Evolutionary conservation across 495 filamentous ascomycete genomes (phyloP), one percentile per base, ranked within the genome.

Genomic region (Aspergillus coremiiformis): DNA sequence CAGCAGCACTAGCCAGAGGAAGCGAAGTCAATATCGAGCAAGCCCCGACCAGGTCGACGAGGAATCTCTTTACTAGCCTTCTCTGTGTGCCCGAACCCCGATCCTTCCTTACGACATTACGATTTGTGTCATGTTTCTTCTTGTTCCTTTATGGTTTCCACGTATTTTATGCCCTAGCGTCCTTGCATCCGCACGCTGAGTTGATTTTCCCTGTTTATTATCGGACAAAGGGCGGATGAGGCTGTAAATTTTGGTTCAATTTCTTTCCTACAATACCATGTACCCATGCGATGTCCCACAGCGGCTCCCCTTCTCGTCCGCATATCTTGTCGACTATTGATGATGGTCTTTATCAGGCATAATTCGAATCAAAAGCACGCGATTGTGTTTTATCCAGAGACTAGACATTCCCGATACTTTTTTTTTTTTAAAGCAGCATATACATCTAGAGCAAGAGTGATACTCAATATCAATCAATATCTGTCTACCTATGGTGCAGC

Each of bases 31-130:
- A 33, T 78, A 74, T 61, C 65, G 73, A 47, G 73, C 68, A 49
- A 76, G 73, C 55, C 75, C 75, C 30, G 72, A 74, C 51, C 73
- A 72, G 47, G 58, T 75, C 55, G 74, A 75, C 52, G 65, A 69
- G 49, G 69, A 73, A 50, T 64, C 68, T 49, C 60, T 70, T 24
- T 71, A 70, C 17, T 41, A 41, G 37, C 21, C 15, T 14, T 6
- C 8, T 9, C 53, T 71, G 55, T n/a, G 65, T 45, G 49, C 29
- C 12, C 7, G 20, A 22, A 10, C 23, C 22, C 21, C 24, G 7
- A n/a, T 24, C 32, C n/a, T 29, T 26, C 27, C 23, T 53, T 41
- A 41, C 52, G 44, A 54, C 48, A 30, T 58, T 32, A 59, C 48
- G 56, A 55, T 22, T 56, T 56, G 54, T 48, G 35, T 29, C 32